Conservation (phyloP, 2,329 filamentous ascomycete species). For the Xylaria sp. region DNA sequence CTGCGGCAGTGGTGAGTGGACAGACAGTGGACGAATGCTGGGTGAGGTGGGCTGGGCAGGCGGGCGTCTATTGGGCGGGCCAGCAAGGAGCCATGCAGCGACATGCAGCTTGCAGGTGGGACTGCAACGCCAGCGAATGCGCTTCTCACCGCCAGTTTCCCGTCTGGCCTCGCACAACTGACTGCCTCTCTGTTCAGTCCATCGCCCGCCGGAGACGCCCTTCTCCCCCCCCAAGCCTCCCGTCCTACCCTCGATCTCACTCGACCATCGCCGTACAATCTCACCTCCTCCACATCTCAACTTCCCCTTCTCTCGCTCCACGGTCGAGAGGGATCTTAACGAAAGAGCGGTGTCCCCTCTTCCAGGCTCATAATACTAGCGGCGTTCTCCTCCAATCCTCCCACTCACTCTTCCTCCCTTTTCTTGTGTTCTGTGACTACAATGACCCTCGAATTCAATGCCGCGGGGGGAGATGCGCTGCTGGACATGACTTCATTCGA, state of each 20-base stretch:
- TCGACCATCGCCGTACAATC: slow-evolving; percentile 47
- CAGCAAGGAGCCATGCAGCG: slow-evolving; percentile 31
- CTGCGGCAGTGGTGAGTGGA: slow-evolving; percentile 13
- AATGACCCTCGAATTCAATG: slow-evolving; percentile 70
- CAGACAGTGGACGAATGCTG: background rate
- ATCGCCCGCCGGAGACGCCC: slow-evolving; percentile 42
- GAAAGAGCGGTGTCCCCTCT: slow-evolving; percentile 59
- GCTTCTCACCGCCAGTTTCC: slow-evolving; percentile 50
- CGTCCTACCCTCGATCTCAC: slow-evolving; percentile 48
- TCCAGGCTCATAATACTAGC: slow-evolving; percentile 60
- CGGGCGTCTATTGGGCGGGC: slow-evolving; percentile 40
- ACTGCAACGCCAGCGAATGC: slow-evolving; percentile 48
- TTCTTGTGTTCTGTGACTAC: slow-evolving; percentile 47
- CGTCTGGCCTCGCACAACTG: slow-evolving; percentile 47
- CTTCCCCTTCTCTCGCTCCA: slow-evolving; percentile 40
- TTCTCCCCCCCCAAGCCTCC: slow-evolving; percentile 39
- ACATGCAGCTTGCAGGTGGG: slow-evolving; percentile 49
- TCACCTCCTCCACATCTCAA: slow-evolving; percentile 47
- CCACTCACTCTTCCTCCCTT: slow-evolving; percentile 49
- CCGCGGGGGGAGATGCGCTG: slow-evolving; percentile 67
- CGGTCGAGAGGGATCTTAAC: slow-evolving; percentile 42
- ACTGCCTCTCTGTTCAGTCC: slow-evolving; percentile 39
- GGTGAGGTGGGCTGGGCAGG: slow-evolving; percentile 26
- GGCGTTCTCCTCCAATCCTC: slow-evolving; percentile 52
- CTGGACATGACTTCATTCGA: slow-evolving; percentile 67